Evolutionary conservation across 2,329 filamentous ascomycete species (phyloP), one percentile per base, ranked within the genome.

Genomic region (Trichophaea hybrida): DNA sequence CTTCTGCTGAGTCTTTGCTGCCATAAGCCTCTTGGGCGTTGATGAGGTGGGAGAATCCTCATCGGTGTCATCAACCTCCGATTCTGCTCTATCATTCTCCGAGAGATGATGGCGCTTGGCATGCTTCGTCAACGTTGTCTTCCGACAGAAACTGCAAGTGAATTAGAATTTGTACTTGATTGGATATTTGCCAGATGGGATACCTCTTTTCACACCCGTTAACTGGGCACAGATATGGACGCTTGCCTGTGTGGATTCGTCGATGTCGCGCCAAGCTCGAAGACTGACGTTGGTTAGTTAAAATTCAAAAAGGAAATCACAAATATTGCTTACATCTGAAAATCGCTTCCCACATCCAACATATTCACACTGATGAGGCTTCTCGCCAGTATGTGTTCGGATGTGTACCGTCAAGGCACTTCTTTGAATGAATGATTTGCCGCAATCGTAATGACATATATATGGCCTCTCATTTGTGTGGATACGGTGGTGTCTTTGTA

Each of bases 391-490:
- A 64, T 85, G 83, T 10, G 82, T 85, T 64, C 83, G 78, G 59
- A 82, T 83, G 69, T 86, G 83, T 44, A 86, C 83, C 2, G 82
- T 85, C 65, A 86, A 72, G 43, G 83, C 83, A 70, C 82, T 85
- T 62, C 82, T 75, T 68, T 86, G 83, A 64, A 85, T 85, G 70
- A 86, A 86, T 71, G 80, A 82, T 73, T 86, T 85, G 49, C 80
- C 80, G 68, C 83, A 86, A 5, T 77, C 79, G 6, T 75, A 78
- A 58, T 74, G 74, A 72, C 82, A 86, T 34, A 77, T 75, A 69
- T 84, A 85, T 7, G 83, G 83, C 17, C 82, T 75, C 71, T 85
- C 82, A 69, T 85, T 85, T 57, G 83, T 86, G 71, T 86, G 83
- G 68, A 85, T 86, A 63, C 83, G 78, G 69, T 83, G 83, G 69